Evolutionary conservation across 306 rosid genomes (phyloP).

Genomic region (Quercus rubra): DNA sequence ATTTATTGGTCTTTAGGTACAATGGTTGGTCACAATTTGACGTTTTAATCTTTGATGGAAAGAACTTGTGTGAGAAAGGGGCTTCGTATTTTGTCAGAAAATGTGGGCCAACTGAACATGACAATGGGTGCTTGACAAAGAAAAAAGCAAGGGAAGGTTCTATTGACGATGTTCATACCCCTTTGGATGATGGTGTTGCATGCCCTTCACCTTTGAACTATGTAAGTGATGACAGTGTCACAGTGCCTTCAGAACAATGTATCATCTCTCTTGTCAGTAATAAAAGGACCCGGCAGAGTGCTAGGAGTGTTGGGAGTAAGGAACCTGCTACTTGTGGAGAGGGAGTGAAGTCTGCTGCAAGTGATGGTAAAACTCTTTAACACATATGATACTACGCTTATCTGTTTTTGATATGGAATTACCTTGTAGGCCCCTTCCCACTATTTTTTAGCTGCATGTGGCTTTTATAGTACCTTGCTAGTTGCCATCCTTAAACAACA

Average conservation of each 20-base stretch:
- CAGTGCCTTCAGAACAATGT: conserved; percentile 16
- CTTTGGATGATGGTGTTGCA: conserved; percentile 29
- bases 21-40: conserved; percentile 54
- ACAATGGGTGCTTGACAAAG: conserved; percentile 22
- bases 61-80: conserved; percentile 59
- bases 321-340: not conserved
- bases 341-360: not conserved
- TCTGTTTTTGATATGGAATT: no score
- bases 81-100: conserved; percentile 54
- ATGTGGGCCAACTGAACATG: conserved; percentile 24
- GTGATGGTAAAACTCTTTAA: not conserved
- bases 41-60: conserved; percentile 51
- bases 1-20: conserved; percentile 64
- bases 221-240: not conserved
- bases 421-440: no score
- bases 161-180: conserved; percentile 28
- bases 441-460: not conserved
- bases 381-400: not conserved
- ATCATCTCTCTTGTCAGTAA: conserved; percentile 19
- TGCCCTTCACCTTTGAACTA: conserved; percentile 19
- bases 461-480: not conserved
- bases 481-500: not conserved
- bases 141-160: conserved; percentile 14
- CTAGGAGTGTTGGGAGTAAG: not conserved
- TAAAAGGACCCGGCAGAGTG: conserved; percentile 7